Conservation (phyloP, 2,329 filamentous ascomycete genomes). For the Colletotrichum abscissum region DNA sequence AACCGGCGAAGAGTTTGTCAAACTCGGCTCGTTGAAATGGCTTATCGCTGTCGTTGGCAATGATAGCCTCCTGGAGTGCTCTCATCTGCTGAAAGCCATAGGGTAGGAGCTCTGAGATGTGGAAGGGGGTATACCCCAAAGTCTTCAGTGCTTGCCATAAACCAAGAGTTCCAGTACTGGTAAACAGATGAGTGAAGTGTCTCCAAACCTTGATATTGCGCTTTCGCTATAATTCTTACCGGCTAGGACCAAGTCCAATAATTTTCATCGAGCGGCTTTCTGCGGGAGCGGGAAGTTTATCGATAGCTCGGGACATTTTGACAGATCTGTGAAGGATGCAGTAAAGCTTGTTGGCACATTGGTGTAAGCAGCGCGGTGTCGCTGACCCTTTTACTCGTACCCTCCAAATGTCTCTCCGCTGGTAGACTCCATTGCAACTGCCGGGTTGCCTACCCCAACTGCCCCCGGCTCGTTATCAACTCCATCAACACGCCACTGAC, state of each 20-base stretch:
- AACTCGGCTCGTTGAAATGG: constrained; percentile 50
- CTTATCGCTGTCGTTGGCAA: constrained; percentile 39
- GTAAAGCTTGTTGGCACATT: not conserved
- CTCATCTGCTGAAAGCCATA: constrained; percentile 40
- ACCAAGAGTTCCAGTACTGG: constrained; percentile 49
- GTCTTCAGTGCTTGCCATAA: constrained; percentile 48
- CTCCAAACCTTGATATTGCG: not conserved
- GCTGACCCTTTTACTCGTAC: constrained; percentile 18
- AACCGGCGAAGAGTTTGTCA: constrained; percentile 53
- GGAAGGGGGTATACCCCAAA: constrained; percentile 51
- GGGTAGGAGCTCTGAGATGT: constrained; percentile 46
- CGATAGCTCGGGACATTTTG: constrained; percentile 25
- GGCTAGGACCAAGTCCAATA: constrained; percentile 29
- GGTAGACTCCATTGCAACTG: not conserved
- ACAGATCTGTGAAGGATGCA: not conserved
- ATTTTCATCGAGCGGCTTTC: constrained; percentile 22
- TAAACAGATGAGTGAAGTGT: not conserved
- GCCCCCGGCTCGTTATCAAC: constrained; percentile 9
- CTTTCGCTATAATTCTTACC: constrained; percentile 2
- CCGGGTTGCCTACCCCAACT: not conserved
- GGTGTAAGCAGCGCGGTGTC: not conserved
- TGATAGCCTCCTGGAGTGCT: constrained; percentile 45
- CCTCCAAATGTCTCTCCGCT: not conserved
- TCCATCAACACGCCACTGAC: constrained; percentile 5
- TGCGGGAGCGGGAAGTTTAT: constrained; percentile 26